Conservation (phyloP, 2,329 filamentous ascomycete species). For the Botrytis fragariae region DNA sequence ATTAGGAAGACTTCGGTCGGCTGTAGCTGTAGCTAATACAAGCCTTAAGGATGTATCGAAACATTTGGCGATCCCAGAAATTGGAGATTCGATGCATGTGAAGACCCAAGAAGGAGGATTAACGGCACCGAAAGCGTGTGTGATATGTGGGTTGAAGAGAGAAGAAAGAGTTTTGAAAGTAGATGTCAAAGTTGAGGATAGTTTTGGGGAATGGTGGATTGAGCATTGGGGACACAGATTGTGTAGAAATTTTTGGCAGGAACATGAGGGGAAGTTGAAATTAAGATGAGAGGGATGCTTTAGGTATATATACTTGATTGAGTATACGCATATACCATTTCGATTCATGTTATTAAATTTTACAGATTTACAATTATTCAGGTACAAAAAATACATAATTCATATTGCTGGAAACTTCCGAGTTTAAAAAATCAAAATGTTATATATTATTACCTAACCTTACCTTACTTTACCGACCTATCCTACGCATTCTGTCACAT, state of each 20-base stretch:
- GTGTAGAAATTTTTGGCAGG: slow-evolving; percentile 83
- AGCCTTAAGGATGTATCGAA: slow-evolving; percentile 33
- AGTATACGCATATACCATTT: background rate
- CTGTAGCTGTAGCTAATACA: slow-evolving; percentile 64
- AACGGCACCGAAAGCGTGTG: slow-evolving; percentile 71
- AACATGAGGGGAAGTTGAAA: slow-evolving; percentile 67
- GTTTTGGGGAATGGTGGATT: slow-evolving; percentile 95
- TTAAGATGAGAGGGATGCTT: background rate
- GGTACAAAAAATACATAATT: background rate
- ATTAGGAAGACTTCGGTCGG: slow-evolving; percentile 70
- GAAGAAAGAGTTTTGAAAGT: slow-evolving; percentile 78
- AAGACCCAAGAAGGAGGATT: slow-evolving; percentile 70
- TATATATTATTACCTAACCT: background rate
- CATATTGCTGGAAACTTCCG: background rate
- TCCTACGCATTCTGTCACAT: background rate
- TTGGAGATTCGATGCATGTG: slow-evolving; percentile 67
- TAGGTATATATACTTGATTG: background rate
- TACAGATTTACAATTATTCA: background rate
- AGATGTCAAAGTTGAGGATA: slow-evolving; percentile 72
- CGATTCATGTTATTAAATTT: background rate
- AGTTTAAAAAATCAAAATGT: background rate
- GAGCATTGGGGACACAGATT: slow-evolving; percentile 81
- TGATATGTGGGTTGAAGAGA: slow-evolving; percentile 82
- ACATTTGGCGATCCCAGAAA: slow-evolving; percentile 59
- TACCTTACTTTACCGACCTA: background rate